Evolutionary conservation across 306 rosid genomes (phyloP), one percentile per base, ranked within the genome.

Genomic region (Gynostemma pentaphyllum): DNA sequence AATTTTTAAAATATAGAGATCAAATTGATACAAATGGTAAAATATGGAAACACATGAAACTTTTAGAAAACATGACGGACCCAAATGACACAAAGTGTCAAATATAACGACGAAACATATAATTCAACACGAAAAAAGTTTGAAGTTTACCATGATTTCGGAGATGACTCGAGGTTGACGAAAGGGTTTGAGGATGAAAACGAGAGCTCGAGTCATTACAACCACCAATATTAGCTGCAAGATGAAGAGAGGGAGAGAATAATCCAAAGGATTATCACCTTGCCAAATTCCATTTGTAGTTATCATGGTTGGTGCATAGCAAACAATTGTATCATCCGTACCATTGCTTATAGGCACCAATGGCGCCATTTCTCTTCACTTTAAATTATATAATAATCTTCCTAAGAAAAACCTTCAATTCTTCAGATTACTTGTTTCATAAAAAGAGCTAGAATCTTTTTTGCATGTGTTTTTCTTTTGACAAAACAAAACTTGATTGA

Each of bases 221-320:
- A 91, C 95, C 9, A 91, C 83, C 48, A 91, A 18, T 27, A 92
- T 80, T 26, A 91, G 50, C 63, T 91, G 98, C 69, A 91, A 69
- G 56, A 91, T 85, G 81, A 91, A 91, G 71, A 85, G 95, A 53
- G 98, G 98, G 23, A 91, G 87, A 75, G 98, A 91, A 70, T 80
- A 91, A 70, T 88, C 89, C 71, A 91, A 66, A 79, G 98, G 98
- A 66, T 88, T 91, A 40, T 91, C 96, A 5, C 98, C 98, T 70
- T 85, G 95, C 96, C 96, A 91, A n/a, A 91, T 67, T 16, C 98
- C 96, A 67, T 91, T 83, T 41, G 98, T 91, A 21, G 95, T 88
- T 34, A 91, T 79, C 98, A 88, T 83, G 23, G 85, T 80, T 2
- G 98, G 98, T 7, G 95, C 82, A 61, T 85, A 91, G 37, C 98